Evolutionary conservation across 2,329 filamentous ascomycete genomes (phyloP).

Genomic region (Chaetomium strumarium): DNA sequence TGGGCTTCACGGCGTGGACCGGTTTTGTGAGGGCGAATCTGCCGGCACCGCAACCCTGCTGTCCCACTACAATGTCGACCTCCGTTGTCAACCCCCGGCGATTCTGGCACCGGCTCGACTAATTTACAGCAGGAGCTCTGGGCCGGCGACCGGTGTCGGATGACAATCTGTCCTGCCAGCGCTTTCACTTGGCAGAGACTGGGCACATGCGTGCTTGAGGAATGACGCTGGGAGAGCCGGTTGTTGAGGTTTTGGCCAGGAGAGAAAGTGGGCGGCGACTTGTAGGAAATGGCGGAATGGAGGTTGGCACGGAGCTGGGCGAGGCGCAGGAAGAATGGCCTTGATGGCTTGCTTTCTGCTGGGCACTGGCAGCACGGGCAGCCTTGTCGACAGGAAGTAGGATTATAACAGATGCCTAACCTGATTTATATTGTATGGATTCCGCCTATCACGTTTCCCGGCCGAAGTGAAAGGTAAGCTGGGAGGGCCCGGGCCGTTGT

Average conservation of each 20-base stretch:
- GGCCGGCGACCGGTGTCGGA: background rate
- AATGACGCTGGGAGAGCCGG: background rate
- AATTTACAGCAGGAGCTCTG: background rate
- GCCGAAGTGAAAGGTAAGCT: constrained; percentile 13
- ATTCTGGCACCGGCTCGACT: background rate
- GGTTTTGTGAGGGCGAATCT: constrained; percentile 6
- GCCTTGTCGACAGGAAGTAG: constrained; percentile 11
- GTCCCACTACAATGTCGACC: constrained; percentile 4
- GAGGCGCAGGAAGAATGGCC: background rate
- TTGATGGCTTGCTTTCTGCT: background rate
- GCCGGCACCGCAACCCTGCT: background rate
- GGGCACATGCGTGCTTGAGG: background rate
- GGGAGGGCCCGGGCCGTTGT: constrained; percentile 18
- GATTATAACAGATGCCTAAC: constrained; percentile 9
- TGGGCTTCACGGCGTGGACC: constrained; percentile 4
- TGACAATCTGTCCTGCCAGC: background rate
- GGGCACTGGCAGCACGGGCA: constrained; percentile 7
- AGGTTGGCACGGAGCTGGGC: constrained; percentile 1
- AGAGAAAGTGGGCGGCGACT: constrained; percentile 6
- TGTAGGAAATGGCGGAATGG: constrained; percentile 5
- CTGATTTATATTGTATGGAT: constrained; percentile 9
- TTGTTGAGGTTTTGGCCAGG: background rate
- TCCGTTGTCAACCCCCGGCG: background rate
- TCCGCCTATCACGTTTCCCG: constrained; percentile 24
- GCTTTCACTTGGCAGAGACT: background rate